phyloP scores from a whole-genome alignment of 805 yeast genomes.

The Scheffersomyces lignosus region DNA sequence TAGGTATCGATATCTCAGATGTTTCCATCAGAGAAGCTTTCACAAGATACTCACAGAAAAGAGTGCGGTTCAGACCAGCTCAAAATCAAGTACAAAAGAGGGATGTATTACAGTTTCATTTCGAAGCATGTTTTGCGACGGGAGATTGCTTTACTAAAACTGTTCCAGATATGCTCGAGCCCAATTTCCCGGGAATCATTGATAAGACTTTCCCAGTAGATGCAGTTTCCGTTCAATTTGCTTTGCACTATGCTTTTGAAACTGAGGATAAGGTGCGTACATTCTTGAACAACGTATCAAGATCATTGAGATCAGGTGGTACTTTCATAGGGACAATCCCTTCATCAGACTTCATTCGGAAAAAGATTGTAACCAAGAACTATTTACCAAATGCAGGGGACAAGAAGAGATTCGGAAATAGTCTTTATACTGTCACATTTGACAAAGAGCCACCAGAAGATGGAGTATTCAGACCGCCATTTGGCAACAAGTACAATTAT shows the following conservation, averaged over 20 bases:
- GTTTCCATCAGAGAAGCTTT: conserved; percentile 84
- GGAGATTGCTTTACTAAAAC: conserved; percentile 86
- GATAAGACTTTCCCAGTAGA: conserved; percentile 80
- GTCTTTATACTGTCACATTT: conserved; percentile 77
- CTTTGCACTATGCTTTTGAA: conserved; percentile 93
- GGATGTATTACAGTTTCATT: conserved; percentile 52
- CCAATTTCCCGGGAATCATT: conserved; percentile 57
- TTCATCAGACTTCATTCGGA: conserved; percentile 77
- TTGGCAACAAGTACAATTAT: conserved; percentile 81
- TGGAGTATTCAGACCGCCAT: conserved; percentile 72
- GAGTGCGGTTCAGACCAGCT: conserved; percentile 33
- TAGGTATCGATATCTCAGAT: conserved; percentile 92
- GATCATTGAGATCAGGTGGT: conserved; percentile 80
- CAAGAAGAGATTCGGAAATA: conserved; percentile 76
- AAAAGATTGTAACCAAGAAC: conserved; percentile 55
- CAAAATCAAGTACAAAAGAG: conserved; percentile 12
- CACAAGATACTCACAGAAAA: conserved; percentile 62
- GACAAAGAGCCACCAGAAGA: conserved; percentile 75
- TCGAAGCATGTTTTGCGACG: conserved; percentile 80
- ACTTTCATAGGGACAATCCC: conserved; percentile 93
- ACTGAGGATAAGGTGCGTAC: conserved; percentile 75
- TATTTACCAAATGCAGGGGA: conserved; percentile 27
- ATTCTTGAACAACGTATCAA: conserved; percentile 71
- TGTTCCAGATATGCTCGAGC: conserved; percentile 62
- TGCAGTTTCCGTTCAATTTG: conserved; percentile 85